Conservation (phyloP, 495 filamentous ascomycete species). For the Tricharina praecox region DNA sequence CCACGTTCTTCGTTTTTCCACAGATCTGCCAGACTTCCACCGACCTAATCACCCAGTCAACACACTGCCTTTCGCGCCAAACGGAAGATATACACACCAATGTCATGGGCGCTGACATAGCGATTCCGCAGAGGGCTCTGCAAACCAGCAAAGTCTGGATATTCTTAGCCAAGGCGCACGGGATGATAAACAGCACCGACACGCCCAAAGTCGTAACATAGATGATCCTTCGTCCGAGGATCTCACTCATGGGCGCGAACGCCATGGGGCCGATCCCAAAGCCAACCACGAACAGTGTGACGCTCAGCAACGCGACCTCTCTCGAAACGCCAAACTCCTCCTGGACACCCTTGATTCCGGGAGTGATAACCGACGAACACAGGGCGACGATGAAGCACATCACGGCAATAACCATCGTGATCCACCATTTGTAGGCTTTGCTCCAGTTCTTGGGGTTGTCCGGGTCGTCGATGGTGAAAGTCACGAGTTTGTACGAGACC, state of each 20-base stretch:
- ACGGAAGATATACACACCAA: conserved; percentile 28
- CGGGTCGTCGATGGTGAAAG: conserved; percentile 47
- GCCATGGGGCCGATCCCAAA: conserved; percentile 68
- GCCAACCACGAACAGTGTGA: conserved; percentile 62
- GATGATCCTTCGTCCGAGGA: conserved; percentile 50
- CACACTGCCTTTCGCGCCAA: background rate
- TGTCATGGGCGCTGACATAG: conserved; percentile 71
- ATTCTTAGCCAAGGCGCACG: conserved; percentile 57
- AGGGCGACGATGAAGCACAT: conserved; percentile 53
- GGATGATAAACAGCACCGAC: conserved; percentile 61
- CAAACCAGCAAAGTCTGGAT: conserved; percentile 57
- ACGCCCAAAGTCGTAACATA: conserved; percentile 46
- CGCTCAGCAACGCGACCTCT: conserved; percentile 48
- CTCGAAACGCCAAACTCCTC: conserved; percentile 44
- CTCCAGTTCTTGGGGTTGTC: conserved; percentile 56
- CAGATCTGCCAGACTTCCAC: conserved; percentile 62
- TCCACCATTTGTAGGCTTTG: conserved; percentile 47
- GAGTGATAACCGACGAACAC: conserved; percentile 47
- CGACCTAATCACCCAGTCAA: conserved; percentile 28
- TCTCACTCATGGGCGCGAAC: conserved; percentile 62
- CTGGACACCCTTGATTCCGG: conserved; percentile 44
- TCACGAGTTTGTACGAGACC: conserved; percentile 53
- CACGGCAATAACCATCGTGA: conserved; percentile 46
- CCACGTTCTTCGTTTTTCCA: conserved; percentile 62
- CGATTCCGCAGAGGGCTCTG: conserved; percentile 59